Evolutionary conservation across 805 yeast genomes (phyloP).

Genomic region (Nakazawaea wickerhamii): DNA sequence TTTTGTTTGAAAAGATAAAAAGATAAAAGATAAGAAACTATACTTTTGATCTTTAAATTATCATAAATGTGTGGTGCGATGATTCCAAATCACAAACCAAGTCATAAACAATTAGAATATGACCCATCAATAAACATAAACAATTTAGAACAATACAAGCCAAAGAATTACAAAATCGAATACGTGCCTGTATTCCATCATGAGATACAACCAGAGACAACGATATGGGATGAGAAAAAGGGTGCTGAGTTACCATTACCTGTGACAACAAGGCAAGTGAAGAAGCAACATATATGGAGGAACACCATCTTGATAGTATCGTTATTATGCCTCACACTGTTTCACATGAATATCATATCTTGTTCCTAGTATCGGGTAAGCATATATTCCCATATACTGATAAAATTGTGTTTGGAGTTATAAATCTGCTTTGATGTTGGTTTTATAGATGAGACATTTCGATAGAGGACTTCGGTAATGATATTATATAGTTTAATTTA

Average conservation of each 20-base stretch:
- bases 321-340: too few species aligned
- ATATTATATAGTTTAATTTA: too few species aligned
- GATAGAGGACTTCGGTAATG: too few species aligned
- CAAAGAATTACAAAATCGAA: conserved; percentile 27
- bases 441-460: too few species aligned
- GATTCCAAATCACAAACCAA: conserved; percentile 10
- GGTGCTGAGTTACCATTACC: conserved; percentile 1
- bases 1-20: too few species aligned
- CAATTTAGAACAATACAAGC: conserved; percentile 26
- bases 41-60: too few species aligned
- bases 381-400: too few species aligned
- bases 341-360: too few species aligned
- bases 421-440: too few species aligned
- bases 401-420: too few species aligned
- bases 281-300: background rate
- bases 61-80: conserved; percentile 10
- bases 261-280: background rate
- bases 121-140: conserved; percentile 25
- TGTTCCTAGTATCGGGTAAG: too few species aligned
- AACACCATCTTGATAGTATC: background rate
- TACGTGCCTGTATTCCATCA: conserved; percentile 2
- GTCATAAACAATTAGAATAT: conserved; percentile 21
- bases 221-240: background rate
- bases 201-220: background rate
- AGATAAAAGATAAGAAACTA: background rate